Conservation (phyloP, 441 rosid species). For the Pelargonium citronellum region DNA sequence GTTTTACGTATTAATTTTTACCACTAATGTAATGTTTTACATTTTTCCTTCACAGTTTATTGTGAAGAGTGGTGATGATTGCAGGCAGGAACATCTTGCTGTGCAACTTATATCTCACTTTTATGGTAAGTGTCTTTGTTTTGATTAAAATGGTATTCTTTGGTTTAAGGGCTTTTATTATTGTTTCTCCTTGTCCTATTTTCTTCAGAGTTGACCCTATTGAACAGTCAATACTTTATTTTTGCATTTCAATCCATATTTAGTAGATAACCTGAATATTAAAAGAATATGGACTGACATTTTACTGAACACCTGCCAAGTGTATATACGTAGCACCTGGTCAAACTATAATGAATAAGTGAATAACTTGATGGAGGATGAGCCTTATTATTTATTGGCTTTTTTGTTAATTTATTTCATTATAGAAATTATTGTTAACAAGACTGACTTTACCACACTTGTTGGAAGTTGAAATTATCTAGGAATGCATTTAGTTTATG, state of each 20-base stretch:
- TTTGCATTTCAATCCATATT: not conserved
- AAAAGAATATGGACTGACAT: not conserved
- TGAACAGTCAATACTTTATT: not conserved
- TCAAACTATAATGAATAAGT: not conserved
- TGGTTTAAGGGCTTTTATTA: not conserved
- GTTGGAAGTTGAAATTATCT: not conserved
- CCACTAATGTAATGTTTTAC: slow-evolving; percentile 13
- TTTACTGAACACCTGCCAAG: not conserved
- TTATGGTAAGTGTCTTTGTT: slow-evolving; percentile 49
- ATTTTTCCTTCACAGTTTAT: slow-evolving; percentile 47
- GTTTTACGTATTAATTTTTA: slow-evolving; percentile 8
- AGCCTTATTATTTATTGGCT: not conserved
- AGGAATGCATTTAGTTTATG: not conserved
- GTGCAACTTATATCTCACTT: slow-evolving; percentile 97
- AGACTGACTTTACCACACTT: not conserved
- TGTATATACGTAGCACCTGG: not conserved
- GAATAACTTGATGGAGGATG: not conserved
- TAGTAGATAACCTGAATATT: not conserved
- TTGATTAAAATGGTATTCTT: slow-evolving; percentile 13
- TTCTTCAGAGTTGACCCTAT: not conserved
- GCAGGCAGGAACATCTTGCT: slow-evolving; percentile 98
- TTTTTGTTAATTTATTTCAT: not conserved
- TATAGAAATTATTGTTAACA: too few species aligned
- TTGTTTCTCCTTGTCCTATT: slow-evolving; percentile 3
- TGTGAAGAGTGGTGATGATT: slow-evolving; percentile 95